Evolutionary conservation across 441 rosid genomes (phyloP).

Genomic region (Cnidoscolus chayamansa): DNA sequence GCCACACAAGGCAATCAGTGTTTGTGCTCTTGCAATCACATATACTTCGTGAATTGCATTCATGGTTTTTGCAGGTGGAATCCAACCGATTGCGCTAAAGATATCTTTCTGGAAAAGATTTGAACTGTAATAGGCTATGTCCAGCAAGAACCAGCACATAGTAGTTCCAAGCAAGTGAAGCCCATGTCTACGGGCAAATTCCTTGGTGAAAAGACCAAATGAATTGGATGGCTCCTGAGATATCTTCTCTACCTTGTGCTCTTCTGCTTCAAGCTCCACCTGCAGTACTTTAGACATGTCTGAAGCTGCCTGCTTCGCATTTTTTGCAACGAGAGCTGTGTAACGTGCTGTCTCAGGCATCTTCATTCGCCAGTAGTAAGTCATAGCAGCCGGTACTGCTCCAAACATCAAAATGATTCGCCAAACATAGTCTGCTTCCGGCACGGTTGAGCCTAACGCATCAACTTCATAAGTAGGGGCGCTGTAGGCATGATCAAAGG

Average conservation of each 20-base stretch:
- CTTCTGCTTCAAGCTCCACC: slow-evolving; percentile 54
- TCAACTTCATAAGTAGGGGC: slow-evolving; percentile 50
- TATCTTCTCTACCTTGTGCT: slow-evolving; percentile 32
- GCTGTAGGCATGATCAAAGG: slow-evolving; percentile 38
- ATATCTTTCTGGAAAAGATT: slow-evolving; percentile 77
- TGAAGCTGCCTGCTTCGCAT: slow-evolving; percentile 58
- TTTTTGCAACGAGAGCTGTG: slow-evolving; percentile 76
- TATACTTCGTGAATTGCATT: slow-evolving; percentile 64
- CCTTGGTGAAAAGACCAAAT: slow-evolving; percentile 52
- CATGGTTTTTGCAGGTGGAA: slow-evolving; percentile 62
- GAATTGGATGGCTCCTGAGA: slow-evolving; percentile 10
- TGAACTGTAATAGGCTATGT: slow-evolving; percentile 71
- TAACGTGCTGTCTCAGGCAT: slow-evolving; percentile 84
- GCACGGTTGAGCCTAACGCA: slow-evolving; percentile 50
- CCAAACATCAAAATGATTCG: slow-evolving; percentile 68
- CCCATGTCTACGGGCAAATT: slow-evolving; percentile 51
- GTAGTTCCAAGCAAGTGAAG: slow-evolving; percentile 64
- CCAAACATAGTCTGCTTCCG: slow-evolving; percentile 67
- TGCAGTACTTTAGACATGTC: slow-evolving; percentile 75
- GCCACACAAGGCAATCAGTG: slow-evolving; percentile 64
- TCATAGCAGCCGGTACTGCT: slow-evolving; percentile 60
- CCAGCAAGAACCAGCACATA: slow-evolving; percentile 68
- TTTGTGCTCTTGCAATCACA: slow-evolving; percentile 61
- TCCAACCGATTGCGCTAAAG: slow-evolving; percentile 70
- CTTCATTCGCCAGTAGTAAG: slow-evolving; percentile 70